phyloP scores from a whole-genome alignment of 108 stramenopile genomes.

The Cyclotella baltica region DNA sequence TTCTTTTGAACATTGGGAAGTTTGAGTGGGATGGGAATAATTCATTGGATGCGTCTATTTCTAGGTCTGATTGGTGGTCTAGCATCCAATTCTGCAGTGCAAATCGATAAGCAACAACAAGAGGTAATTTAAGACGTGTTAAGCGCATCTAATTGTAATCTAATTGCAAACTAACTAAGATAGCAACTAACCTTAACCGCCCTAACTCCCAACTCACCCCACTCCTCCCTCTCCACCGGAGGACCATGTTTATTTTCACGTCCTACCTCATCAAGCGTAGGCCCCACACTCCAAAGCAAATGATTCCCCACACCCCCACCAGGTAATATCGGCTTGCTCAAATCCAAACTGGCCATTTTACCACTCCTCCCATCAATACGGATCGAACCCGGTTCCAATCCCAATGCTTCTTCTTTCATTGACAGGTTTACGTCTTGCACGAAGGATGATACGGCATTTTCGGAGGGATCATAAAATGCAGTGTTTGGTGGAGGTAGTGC shows the following conservation, averaged over 20 bases:
- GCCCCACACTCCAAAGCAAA: conserved; percentile 35
- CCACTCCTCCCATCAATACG: conserved; percentile 23
- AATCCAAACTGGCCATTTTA: conserved; percentile 1
- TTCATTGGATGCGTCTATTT: conserved; percentile 18
- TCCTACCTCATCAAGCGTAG: not conserved
- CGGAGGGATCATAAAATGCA: not conserved
- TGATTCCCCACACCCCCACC: conserved; percentile 31
- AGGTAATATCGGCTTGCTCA: conserved; percentile 15
- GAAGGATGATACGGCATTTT: not conserved
- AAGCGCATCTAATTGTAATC: not conserved
- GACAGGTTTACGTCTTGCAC: not conserved
- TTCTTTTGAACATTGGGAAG: too few relatives aligned
- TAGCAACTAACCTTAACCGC: conserved; percentile 13
- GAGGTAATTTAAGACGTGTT: not conserved
- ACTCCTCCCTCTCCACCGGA: not conserved
- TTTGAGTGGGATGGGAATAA: conserved; percentile 5
- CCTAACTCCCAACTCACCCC: conserved; percentile 12
- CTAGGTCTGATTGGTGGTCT: conserved; percentile 14
- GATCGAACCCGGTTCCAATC: not conserved
- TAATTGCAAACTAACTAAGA: not conserved
- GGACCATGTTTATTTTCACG: conserved; percentile 10
- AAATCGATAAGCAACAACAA: not conserved
- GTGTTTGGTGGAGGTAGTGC: not conserved
- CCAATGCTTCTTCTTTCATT: not conserved
- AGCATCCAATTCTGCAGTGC: conserved; percentile 11